A percentile compares a stretch with the other conserved stretches of the same genome.
Evolutionary conservation across 192 early-diverging fungal species (phyloP).

Genomic region (Pilobolus umbonatus): DNA sequence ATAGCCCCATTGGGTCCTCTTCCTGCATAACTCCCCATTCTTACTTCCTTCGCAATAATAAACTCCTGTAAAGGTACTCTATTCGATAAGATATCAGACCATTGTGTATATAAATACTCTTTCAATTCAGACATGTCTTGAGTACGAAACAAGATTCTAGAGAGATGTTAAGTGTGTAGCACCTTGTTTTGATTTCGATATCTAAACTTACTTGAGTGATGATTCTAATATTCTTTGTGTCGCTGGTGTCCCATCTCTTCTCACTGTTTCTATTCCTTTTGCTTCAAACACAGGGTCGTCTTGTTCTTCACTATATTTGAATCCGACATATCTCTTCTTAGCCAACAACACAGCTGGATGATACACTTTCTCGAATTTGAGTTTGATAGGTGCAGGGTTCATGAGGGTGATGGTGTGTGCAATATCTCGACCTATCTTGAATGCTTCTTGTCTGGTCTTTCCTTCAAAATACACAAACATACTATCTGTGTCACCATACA

Average conservation of each 20-base stretch:
- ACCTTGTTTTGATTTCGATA: neutral
- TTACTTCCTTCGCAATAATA: slow-evolving; percentile 87
- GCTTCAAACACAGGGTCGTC: slow-evolving; percentile 84
- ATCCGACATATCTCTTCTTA: slow-evolving; percentile 95
- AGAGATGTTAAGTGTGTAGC: neutral
- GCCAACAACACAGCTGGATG: slow-evolving; percentile 81
- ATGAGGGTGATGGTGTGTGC: slow-evolving; percentile 63
- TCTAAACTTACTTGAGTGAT: slow-evolving; percentile 54
- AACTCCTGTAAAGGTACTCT: slow-evolving; percentile 71
- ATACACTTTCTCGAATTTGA: slow-evolving; percentile 97
- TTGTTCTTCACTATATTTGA: slow-evolving; percentile 63
- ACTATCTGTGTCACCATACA: slow-evolving; percentile 94
- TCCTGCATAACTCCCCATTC: slow-evolving; percentile 70
- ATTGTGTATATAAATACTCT: slow-evolving; percentile 62
- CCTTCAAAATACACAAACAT: slow-evolving; percentile 80
- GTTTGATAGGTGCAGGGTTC: slow-evolving; percentile 79
- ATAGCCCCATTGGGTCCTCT: slow-evolving; percentile 22
- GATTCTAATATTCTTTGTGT: slow-evolving; percentile 77
- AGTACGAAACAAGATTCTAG: slow-evolving; percentile 69
- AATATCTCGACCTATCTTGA: slow-evolving; percentile 79
- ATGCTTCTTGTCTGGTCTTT: slow-evolving; percentile 63
- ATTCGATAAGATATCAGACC: slow-evolving; percentile 65
- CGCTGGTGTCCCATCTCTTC: slow-evolving; percentile 79
- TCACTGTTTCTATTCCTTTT: slow-evolving; percentile 94
- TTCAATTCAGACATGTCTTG: slow-evolving; percentile 83